A percentile compares a stretch with the other conserved stretches of the same genome.
Conservation (phyloP, 75 land plant species). For the Pinus taeda region DNA sequence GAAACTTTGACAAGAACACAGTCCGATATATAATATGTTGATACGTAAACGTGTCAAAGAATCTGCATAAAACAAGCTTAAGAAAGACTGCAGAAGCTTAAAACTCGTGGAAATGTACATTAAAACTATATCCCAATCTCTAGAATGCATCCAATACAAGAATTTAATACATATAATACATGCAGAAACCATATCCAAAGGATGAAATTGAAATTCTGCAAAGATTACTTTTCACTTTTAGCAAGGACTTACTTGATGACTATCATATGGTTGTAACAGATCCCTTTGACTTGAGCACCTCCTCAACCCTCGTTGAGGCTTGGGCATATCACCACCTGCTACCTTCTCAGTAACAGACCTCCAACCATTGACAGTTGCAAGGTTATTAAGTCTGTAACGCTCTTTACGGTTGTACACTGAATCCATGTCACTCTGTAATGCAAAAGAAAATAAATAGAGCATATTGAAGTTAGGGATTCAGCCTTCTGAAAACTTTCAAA, state of each 20-base stretch:
- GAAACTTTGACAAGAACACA: not conserved
- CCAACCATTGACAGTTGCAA: conserved; percentile 7
- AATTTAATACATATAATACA: too few species aligned
- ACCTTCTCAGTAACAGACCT: conserved; percentile 6
- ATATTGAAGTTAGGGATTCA: not conserved
- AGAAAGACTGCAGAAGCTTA: not conserved
- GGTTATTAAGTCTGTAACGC: conserved; percentile 10
- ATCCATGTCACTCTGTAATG: conserved; percentile 37
- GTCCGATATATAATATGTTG: not conserved
- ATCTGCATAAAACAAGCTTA: too few species aligned
- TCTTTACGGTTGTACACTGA: conserved; percentile 10
- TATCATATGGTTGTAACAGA: conserved; percentile 26
- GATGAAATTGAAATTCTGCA: not conserved
- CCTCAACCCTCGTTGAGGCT: conserved; percentile 19
- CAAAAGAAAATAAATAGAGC: conserved; percentile 2
- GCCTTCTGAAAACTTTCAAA: not conserved
- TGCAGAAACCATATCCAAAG: too few species aligned
- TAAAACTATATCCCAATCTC: not conserved
- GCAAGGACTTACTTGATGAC: conserved; percentile 13
- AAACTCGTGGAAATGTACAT: not conserved
- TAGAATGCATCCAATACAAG: too few species aligned
- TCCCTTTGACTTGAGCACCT: conserved; percentile 58
- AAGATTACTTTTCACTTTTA: not conserved
- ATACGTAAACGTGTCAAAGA: too few species aligned
- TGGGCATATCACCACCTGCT: conserved; percentile 3